phyloP scores from a whole-genome alignment of 352 stramenopile species.

The Phytopythium oedochilum region DNA sequence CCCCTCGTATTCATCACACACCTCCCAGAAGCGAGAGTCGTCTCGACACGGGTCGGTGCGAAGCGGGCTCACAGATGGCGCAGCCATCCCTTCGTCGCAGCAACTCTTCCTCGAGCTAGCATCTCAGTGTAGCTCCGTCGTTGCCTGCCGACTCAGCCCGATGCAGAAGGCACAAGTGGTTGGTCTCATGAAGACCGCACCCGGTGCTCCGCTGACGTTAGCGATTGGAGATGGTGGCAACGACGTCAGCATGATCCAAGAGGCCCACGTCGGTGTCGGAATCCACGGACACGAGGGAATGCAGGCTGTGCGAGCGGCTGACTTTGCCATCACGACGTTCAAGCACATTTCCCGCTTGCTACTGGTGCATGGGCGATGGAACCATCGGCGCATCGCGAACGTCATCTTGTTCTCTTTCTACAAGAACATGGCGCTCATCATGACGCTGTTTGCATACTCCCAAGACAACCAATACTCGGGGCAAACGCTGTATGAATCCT shows the following conservation, averaged over 20 bases:
- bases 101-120: constrained; percentile 82
- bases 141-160: constrained; percentile 85
- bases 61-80: constrained; percentile 17
- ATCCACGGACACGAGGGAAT: constrained; percentile 98
- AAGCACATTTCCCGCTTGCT: constrained; percentile 71
- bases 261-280: constrained; percentile 97
- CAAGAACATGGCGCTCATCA: constrained; percentile 93
- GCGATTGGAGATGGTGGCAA: constrained; percentile 99
- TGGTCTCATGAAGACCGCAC: constrained; percentile 87
- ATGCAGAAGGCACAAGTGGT: constrained; percentile 94
- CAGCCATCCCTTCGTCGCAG: constrained; percentile 24
- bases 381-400: constrained; percentile 69
- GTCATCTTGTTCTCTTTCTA: constrained; percentile 89
- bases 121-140: constrained; percentile 80
- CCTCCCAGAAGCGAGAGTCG: constrained; percentile 13
- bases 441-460: constrained; percentile 89
- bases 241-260: constrained; percentile 99
- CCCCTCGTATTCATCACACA: constrained; percentile 2
- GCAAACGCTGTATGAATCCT: constrained; percentile 84
- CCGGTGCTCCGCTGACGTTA: constrained; percentile 82
- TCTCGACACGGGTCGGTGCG: constrained; percentile 39
- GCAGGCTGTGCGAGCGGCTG: constrained; percentile 78
- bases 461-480: constrained; percentile 91
- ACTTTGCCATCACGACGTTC: constrained; percentile 86
- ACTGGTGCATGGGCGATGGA: constrained; percentile 82